phyloP scores from a whole-genome alignment of 768 basidiomycete species.

The Mrakia hoshinonis region DNA sequence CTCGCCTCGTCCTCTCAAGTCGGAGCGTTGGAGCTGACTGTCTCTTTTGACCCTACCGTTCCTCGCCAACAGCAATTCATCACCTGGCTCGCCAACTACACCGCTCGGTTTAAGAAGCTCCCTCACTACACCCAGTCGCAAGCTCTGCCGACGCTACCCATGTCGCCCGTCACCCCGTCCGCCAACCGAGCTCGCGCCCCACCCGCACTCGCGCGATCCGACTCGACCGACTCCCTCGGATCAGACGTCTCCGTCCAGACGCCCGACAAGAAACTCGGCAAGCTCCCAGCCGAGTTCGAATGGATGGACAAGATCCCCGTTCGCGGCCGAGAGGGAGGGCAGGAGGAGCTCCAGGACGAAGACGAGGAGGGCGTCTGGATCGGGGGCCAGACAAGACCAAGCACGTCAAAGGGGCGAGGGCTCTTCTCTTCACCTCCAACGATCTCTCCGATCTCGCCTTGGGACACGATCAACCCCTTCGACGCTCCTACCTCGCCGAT shows the following conservation, averaged over 20 bases:
- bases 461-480: too few species aligned
- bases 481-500: not conserved
- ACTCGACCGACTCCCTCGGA: not conserved
- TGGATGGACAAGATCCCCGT: too few species aligned
- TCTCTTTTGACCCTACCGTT: not conserved
- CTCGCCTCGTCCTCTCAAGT: not conserved
- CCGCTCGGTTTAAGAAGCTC: not conserved
- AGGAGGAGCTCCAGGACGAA: not conserved
- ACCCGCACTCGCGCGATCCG: not conserved
- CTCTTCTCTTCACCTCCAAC: not conserved
- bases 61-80: not conserved
- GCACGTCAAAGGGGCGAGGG: not conserved
- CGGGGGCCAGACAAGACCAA: too few species aligned
- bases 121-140: not conserved
- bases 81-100: not conserved
- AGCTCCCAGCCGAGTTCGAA: not conserved
- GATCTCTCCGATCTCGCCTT: not conserved
- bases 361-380: not conserved
- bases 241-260: not conserved
- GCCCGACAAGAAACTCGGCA: not conserved
- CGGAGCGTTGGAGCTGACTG: not conserved
- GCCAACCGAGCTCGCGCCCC: too few species aligned
- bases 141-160: not conserved
- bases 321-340: too few species aligned
- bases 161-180: too few species aligned